These are phyloP conservation scores for Serendipita sp. DNA, from an alignment of 768 basidiomycete genomes.

Conservation along the genomic window DNA sequence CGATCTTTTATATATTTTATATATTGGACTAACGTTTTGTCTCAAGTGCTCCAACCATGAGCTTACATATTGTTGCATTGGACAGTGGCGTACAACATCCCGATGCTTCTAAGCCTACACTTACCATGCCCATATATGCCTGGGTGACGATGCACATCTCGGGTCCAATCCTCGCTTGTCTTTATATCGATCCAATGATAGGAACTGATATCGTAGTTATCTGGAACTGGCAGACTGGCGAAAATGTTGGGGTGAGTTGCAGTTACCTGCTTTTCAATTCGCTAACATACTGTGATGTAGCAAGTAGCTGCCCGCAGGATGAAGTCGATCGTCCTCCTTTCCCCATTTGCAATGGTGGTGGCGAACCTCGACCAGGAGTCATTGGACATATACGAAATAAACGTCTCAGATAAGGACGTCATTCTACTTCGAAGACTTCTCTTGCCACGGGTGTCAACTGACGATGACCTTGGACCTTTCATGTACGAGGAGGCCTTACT, in stretches of 20 bases:
- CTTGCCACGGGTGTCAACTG: neutral
- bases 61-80: neutral
- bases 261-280: neutral
- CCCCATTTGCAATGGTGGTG: neutral
- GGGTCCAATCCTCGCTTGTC: neutral
- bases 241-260: neutral
- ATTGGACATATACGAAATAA: slow-evolving; percentile 3
- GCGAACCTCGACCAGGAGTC: slow-evolving; percentile 2
- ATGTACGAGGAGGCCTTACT: neutral
- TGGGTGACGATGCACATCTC: neutral
- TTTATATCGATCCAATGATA: neutral
- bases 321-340: neutral
- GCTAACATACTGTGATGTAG: neutral
- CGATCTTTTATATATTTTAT: neutral
- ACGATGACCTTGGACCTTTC: neutral
- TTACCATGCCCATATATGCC: neutral
- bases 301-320: neutral
- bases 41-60: neutral
- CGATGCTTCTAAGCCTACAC: neutral
- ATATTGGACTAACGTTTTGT: too few species aligned
- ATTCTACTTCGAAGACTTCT: neutral
- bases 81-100: neutral
- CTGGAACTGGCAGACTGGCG: slow-evolving; percentile 1
- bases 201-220: neutral
- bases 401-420: neutral